These are phyloP conservation scores for Lactarius quietus DNA, from an alignment of 768 basidiomycete species.

Conservation along the genomic window DNA sequence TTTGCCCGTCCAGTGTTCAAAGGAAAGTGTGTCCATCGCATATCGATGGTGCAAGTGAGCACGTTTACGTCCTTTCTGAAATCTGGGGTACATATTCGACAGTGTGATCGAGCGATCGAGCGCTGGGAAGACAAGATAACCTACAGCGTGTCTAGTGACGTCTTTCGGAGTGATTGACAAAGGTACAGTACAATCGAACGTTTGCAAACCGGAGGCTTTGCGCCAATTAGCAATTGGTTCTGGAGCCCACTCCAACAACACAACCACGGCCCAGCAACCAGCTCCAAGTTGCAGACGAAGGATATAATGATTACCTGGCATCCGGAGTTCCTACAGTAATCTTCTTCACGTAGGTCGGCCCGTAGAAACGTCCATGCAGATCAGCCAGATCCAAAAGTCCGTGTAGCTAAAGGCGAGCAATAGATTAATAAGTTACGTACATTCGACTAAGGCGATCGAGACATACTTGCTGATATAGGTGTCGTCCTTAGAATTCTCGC, in stretches of 20 bases:
- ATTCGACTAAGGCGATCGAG: neutral
- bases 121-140: neutral
- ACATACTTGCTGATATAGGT: neutral
- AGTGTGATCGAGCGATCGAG: slow-evolving; percentile 13
- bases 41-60: slow-evolving; percentile 1
- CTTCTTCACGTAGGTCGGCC: neutral
- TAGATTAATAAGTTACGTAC: neutral
- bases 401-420: neutral
- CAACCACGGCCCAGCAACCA: neutral
- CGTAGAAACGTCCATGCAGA: neutral
- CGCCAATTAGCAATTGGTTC: neutral
- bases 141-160: neutral
- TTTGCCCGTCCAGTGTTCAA: neutral
- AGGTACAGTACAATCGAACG: too few relatives aligned
- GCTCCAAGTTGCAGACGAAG: neutral
- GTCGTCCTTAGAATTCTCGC: neutral
- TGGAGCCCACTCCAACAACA: neutral
- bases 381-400: neutral
- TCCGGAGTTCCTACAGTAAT: neutral
- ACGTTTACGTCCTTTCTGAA: slow-evolving; percentile 1
- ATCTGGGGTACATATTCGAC: neutral
- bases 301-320: neutral
- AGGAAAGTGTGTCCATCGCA: neutral
- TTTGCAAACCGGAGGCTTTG: neutral
- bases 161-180: neutral